Percentiles rank a stretch among this genome's conserved stretches.
These are phyloP conservation scores for Leishmania martiniquensis DNA, from an alignment of 208 protist genomes.

Conservation along the genomic window DNA sequence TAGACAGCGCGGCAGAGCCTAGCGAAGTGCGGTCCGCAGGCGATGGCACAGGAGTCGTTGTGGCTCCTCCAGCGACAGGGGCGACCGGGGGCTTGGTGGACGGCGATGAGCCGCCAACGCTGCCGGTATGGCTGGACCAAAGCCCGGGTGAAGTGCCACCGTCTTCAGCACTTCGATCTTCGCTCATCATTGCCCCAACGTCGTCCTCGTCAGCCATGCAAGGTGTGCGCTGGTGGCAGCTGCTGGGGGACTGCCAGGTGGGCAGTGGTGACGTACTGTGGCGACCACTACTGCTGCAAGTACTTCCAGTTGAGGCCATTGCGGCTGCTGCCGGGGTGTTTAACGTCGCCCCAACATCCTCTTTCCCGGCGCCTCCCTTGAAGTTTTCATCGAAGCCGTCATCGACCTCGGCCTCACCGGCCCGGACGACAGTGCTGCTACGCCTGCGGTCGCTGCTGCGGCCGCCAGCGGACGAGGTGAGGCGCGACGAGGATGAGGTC, in stretches of 20 bases:
- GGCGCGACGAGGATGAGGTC: neutral
- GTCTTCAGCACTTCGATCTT: slow-evolving; percentile 3
- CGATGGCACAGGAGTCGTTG: neutral
- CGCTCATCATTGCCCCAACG: slow-evolving; percentile 28
- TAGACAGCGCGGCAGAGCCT: neutral
- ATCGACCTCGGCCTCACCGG: slow-evolving; percentile 8
- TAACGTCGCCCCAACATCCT: neutral
- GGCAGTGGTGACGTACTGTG: slow-evolving; percentile 1
- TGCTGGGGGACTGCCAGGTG: slow-evolving; percentile 47
- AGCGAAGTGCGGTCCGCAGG: neutral
- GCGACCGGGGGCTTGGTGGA: neutral
- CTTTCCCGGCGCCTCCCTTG: neutral
- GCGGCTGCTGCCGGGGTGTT: slow-evolving; percentile 7
- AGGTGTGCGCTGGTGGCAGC: slow-evolving; percentile 80
- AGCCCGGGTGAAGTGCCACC: neutral
- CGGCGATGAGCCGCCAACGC: neutral
- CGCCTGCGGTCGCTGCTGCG: slow-evolving; percentile 10
- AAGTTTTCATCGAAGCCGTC: neutral
- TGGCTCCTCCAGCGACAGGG: neutral
- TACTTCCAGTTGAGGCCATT: neutral
- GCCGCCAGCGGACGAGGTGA: neutral
- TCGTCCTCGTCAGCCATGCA: slow-evolving; percentile 78
- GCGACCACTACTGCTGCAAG: neutral
- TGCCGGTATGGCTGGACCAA: neutral
- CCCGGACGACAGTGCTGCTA: slow-evolving; percentile 17